Base-by-base conservation (phyloP, 2,329 filamentous ascomycete genomes). In the Pseudocercospora vitis region DNA sequence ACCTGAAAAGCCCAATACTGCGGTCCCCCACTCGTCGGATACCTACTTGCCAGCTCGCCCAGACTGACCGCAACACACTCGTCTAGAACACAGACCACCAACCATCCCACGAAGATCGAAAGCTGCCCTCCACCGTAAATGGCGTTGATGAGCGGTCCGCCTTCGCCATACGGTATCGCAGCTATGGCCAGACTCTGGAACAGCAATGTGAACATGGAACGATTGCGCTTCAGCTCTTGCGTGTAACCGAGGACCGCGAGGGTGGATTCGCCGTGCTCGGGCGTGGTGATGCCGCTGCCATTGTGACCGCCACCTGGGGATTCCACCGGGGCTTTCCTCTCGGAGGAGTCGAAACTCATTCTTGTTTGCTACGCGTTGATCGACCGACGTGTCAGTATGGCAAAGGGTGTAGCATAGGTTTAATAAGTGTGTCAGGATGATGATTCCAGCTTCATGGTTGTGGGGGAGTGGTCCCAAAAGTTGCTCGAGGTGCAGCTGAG, bases 1-100 rank as follows among this genome's bases (percentile, higher is more conserved):
- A 87, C 72, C 80, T 88, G 87, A 65, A 87, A 89, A 2, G 85
- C 83, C 74, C 88, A 86, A 69, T 89, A 89, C 72, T 89, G 89
- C 48, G 88, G 86, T 63, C 87, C 87, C 63, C 86, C 87, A 47
- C 85, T 84, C n/a, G 86, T 89, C 18, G 87, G 87, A 65, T 87
- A 89, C 32, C 88, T 81, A 60, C 81, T 85, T 49, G 86, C 88
- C 64, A 90, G 86, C 73, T 90, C 87, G 57, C 83, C 84, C 26
- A 48, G 77, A 8, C 84, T 87, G 2, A 82, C 74, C 21, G 86
- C 86, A 29, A 90, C 82, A 68, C 85, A 87, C 63, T 87, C 71
- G 59, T 87, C 85, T 66, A 89, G 86, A 48, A 81, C 62, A 11
- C 83, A 85, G 32, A 89, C 83, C 37, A 76, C 73, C 29, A 88